Evolutionary conservation across 148 eudicot species (phyloP), one percentile per base, ranked within the genome.

Genomic region (Persicaria tinctoria): DNA sequence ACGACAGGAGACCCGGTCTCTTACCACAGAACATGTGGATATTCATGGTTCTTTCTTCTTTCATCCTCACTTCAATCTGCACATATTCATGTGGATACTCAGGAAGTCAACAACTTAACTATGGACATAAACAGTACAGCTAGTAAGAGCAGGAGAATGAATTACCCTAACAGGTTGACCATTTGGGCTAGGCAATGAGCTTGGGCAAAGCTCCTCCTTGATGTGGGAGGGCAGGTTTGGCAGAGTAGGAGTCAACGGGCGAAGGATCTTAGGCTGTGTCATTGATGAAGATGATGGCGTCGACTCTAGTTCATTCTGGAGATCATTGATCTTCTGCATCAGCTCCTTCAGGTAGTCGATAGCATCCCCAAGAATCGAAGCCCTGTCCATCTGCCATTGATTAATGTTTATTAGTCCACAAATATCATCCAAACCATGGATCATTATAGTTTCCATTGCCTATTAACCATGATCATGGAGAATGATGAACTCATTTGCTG

Each of bases 11-110:
- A 16, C 97, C 98, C 47, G 98, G 97, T 79, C 80, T 85, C 17
- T 91, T 86, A 49, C 87, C 82, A 75, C 98, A 94, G 74, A 94
- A 91, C 97, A 94, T 92, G 83, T 92, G 97, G 71, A 94, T 94
- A 70, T 90, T 95, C 14, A 95, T 93, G 53, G 90, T 89, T 68
- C 91, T 80, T 74, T 91, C 98, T 82, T 92, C 98, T 78, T 93
- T 89, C 51, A 84, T 41, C 83, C 93, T 87, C 56, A 95, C 98
- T 86, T 95, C 98, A 73, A 95, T 88, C 98, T 95, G 73, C 64
- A 79, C 56, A 51, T 20, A 48, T 63, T 48, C 50, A 44, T 4
- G 0, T 50, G 45, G 57, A 49, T 7, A 72, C 4, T 51, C 7
- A 1, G 16, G n/a, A 7, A 54, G 2, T 44, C 16, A 11, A 41